Evolutionary conservation across 1,284 basidiomycete genomes (phyloP), one percentile per base, ranked within the genome.

Genomic region (Microbotryomycetes sp.): DNA sequence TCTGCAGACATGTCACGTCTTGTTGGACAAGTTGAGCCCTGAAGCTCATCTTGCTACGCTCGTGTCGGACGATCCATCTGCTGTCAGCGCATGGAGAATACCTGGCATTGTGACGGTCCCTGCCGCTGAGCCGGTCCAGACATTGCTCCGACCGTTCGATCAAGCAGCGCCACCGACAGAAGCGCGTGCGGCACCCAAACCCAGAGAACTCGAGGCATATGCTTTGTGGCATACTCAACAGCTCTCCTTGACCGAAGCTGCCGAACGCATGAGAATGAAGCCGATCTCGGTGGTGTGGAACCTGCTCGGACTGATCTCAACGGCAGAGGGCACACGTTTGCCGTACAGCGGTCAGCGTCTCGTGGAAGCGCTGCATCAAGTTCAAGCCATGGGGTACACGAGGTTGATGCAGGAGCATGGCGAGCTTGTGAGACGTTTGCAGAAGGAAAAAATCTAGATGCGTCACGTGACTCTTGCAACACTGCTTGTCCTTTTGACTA

Each of bases 1-100:
- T 2, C 59, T 75, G 5, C 67, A 75, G 9, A 65, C 77, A 45
- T 75, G 70, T 63, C 49, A 64, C 2, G 54, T 45, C 24, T 53
- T 61, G 15, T 16, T 41, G 47, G 45, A 26, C 48, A 23, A n/a
- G 3, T 16, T 11, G 15, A 28, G 18, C 28, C 51, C 5, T 30
- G 24, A 29, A 18, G n/a, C 23, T 29, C 11, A 52, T 29, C 18
- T 52, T 29, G 7, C 50, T n/a, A 27, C 9, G 24, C 50, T 52
- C 50, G 23, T 26, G n/a, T 29, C 24, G 4, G 27, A 13, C 49
- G 35, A 35, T 16, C 18, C 45, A 13, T 15, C 3, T 45, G 54
- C 27, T 53, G 49, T 1, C 23, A 26, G 3, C 54, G 26, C 3
- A 49, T 30, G 9, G 60, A 53, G 46, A 29, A 24, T 13, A 4